Evolutionary conservation across 2,329 filamentous ascomycete species (phyloP), one percentile per base, ranked within the genome.

Genomic region (Talaromyces sp.): DNA sequence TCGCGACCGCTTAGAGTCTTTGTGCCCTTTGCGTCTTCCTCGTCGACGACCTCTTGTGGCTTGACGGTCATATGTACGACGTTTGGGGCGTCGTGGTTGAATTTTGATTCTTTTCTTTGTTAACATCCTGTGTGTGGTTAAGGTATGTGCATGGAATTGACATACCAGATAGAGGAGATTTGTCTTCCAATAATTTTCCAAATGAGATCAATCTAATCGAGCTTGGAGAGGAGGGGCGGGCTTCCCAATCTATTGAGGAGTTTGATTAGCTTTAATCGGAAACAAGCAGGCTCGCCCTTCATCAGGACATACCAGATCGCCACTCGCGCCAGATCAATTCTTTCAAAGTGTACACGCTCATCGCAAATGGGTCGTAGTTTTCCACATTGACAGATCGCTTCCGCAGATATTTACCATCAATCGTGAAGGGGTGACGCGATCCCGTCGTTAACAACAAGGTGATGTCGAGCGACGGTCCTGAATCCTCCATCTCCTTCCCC

Each of bases 21-120:
- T 53, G 82, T 81, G 30, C 83, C 82, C 67, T 87, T 88, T 51
- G 88, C 86, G 62, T 90, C 88, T 64, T 89, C 86, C 66, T 94
- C 91, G 60, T 95, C 87, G 56, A 93, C 78, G 35, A 88, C 82
- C 67, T 96, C 90, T 67, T 91, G 88, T 2, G 91, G 91, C 63
- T 90, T 89, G 63, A 96, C 86, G 5, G 89, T 93, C 91, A 96
- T 96, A 73, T 96, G 91, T n/a, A 96, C 86, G 24, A 96, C 89
- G 62, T 96, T 96, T 7, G 89, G 84, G 10, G 81, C 78, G 57
- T 91, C 87, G 27, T 80, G 80, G 66, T 84, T 89, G 67, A 95
- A 91, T 56, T 86, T 88, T 66, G 90, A 92, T 61, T 92, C 91
- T 96, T n/a, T n/a, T n/a, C n/a, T n/a, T n/a, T n/a, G n/a, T n/a